Conservation (phyloP, 2,329 filamentous ascomycete species). For the Mariannaea elegans region DNA sequence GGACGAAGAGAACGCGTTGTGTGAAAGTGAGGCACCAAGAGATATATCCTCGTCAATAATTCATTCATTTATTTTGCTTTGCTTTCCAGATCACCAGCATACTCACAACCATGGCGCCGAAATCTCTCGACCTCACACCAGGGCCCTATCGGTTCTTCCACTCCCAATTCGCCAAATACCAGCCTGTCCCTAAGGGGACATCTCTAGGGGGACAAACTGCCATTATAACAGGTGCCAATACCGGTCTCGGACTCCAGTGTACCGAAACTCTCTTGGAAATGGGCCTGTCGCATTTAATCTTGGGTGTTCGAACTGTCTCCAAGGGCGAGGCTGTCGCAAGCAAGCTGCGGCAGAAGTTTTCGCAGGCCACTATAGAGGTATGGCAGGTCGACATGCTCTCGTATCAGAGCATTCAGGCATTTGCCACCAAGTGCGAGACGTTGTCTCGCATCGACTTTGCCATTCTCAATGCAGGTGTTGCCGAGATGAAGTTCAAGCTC, state of each 20-base stretch:
- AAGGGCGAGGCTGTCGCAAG: constrained; percentile 53
- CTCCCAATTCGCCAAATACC: constrained; percentile 40
- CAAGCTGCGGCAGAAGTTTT: constrained; percentile 25
- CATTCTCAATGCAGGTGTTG: constrained; percentile 56
- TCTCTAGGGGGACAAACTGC: constrained; percentile 49
- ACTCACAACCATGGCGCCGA: constrained; percentile 31
- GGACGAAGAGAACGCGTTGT: background rate
- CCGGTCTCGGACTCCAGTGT: constrained; percentile 58
- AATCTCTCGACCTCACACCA: constrained; percentile 32
- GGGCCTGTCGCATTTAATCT: constrained; percentile 53
- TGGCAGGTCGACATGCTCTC: constrained; percentile 60
- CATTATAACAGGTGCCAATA: constrained; percentile 60
- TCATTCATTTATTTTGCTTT: background rate
- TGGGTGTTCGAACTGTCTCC: constrained; percentile 54
- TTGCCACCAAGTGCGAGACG: constrained; percentile 47
- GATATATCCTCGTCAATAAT: background rate
- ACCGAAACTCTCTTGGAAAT: constrained; percentile 50
- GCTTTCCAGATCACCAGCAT: background rate
- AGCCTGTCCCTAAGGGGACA: constrained; percentile 29
- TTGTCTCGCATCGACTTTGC: constrained; percentile 53
- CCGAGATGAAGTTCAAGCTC: constrained; percentile 32
- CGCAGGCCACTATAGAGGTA: constrained; percentile 53
- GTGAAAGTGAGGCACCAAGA: background rate
- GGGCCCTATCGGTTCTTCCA: constrained; percentile 33
- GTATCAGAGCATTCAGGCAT: constrained; percentile 55